Evolutionary conservation across 495 filamentous ascomycete species (phyloP).

Genomic region (Tuber umbilicatum): DNA sequence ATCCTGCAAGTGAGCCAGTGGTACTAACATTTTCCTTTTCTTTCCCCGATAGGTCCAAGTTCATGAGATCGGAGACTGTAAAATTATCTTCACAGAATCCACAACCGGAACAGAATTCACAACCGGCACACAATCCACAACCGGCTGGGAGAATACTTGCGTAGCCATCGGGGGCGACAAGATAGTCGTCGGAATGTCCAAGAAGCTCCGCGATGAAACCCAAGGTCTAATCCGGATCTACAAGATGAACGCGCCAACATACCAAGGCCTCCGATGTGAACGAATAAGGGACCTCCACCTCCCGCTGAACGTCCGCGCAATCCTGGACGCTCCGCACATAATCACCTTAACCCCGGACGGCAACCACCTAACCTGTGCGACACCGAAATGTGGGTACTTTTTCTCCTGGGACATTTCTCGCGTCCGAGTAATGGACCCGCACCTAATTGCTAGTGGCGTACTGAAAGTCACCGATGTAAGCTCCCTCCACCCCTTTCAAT

Average conservation of each 20-base stretch:
- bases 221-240: constrained; percentile 39
- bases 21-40: constrained; percentile 7
- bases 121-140: constrained; percentile 29
- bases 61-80: constrained; percentile 35
- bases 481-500: not conserved
- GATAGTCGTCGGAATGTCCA: constrained; percentile 38
- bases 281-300: constrained; percentile 37
- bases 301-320: constrained; percentile 25
- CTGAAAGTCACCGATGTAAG: constrained; percentile 33
- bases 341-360: constrained; percentile 35
- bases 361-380: constrained; percentile 32
- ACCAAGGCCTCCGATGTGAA: constrained; percentile 34
- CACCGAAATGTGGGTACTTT: constrained; percentile 37
- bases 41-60: constrained; percentile 34
- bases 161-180: constrained; percentile 35
- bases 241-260: constrained; percentile 35
- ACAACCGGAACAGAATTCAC: too few species aligned
- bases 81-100: constrained; percentile 36
- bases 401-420: constrained; percentile 41
- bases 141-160: constrained; percentile 38
- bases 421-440: constrained; percentile 21
- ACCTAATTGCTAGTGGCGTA: constrained; percentile 29
- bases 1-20: not conserved
- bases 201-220: constrained; percentile 28
- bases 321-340: constrained; percentile 36